Evolutionary conservation across 177 flowering plant species (phyloP), one percentile per base, ranked within the genome.

Genomic region (Telopea speciosissima): DNA sequence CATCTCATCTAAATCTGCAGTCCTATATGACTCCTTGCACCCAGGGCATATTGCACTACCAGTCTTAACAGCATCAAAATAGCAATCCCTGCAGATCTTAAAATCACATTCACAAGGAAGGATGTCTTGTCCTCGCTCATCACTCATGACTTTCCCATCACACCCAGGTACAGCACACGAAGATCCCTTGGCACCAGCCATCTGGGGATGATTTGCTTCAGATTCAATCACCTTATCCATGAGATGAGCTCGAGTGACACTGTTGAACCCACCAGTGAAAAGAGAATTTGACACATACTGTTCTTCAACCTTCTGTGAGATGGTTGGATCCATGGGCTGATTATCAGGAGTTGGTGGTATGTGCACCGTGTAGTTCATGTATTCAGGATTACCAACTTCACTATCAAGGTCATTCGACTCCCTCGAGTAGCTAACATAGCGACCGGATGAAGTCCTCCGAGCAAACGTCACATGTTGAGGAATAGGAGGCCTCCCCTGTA

Each of bases 191-290:
- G 92, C 83, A 1, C 99, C 98, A 16, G 98, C 97, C 99, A 93
- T 93, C 71, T 93, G 98, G 0, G 98, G 98, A 76, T 95, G 99
- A 65, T 58, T 85, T 0, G 86, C 80, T 75, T 90, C 89, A 0
- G 97, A 88, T 3, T 95, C 99, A 21, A 88, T 95, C 52, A 95
- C 97, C 77, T 95, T 95, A 70, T 95, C 97, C 99, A 95, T 94
- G 60, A 94, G 79, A 78, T 92, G 99, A n/a, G 97, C 99, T 3
- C 96, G 85, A 8, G 96, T 94, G 7, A 87, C 90, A 59, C 92
- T 90, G 59, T 94, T 94, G 76, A 88, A 92, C 6, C 99, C 99
- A 0, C 97, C 97, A 0, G 97, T 92, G 62, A 92, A 92, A 5
- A 95, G 74, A 8, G 99, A 95, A 79, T 84, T 95, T 0, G 99